Base-by-base conservation (phyloP, 1,284 basidiomycete genomes). In the Coniferiporia sulphurascens region DNA sequence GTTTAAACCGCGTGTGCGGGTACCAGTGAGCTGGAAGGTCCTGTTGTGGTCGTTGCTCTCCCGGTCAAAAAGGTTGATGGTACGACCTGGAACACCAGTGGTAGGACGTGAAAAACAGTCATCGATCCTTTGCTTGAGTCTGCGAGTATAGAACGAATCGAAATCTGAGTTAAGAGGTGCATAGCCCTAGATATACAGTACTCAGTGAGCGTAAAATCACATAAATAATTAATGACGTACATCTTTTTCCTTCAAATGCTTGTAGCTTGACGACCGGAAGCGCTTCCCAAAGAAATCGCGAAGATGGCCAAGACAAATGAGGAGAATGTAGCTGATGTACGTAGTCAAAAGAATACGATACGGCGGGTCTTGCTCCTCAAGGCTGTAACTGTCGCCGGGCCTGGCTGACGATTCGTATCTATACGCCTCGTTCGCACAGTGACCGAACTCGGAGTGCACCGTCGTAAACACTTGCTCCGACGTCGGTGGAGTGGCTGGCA, bases 131-230 rank as follows among this genome's bases (percentile, higher is more conserved):
- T 82, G 79, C 75, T 99, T 99, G 66, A 99, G 83, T 7, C 95
- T 88, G 61, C 96, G 91, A 59, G 95, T 98, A 79, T 98, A 99
- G 78, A 99, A 99, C 34, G 95, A 98, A 75, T 99, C 97, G 68
- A 98, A 99, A 73, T 99, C 96, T 36, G 95, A 97, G 75, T 95
- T 97, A 64, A 99, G 81, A 12, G 97, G 91, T 1, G 96, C 97
- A 70, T 98, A 97, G 62, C 95, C 95, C 91, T 95, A 70, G 56
- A 27, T 53, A 41, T 41, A 10, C 43, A 43, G 17, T 60, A 67
- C 17, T 61, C 60, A 60, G 51, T 21, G 21, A 46, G 48, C 55
- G 38, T 54, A 52, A 41, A 2, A 41, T 2, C 38, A 41, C 3
- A 41, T 15, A 41, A 27, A 48, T 51, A 46, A 48, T 19, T 32